Evolutionary conservation across 163 green algal genomes (phyloP).

Genomic region (Chlamydomonas reinhardtii): DNA sequence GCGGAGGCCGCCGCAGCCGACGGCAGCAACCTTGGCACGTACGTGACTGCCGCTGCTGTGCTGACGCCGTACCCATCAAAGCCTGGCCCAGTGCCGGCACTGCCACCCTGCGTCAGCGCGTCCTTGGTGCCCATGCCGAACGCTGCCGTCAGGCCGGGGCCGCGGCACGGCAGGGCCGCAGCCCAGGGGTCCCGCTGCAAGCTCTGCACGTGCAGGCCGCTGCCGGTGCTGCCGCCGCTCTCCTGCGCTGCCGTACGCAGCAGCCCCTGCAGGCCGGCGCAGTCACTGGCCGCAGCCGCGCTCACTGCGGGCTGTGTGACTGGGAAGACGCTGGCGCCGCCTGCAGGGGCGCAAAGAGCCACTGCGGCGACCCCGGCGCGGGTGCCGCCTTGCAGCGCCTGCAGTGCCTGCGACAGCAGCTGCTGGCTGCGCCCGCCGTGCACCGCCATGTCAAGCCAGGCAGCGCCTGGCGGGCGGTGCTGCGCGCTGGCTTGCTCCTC

Average conservation of each 20-base stretch:
- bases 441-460: too few species aligned
- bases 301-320: neutral
- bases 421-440: too few species aligned
- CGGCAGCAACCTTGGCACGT: conserved; percentile 57
- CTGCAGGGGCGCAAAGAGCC: neutral
- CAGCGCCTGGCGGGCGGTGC: too few species aligned
- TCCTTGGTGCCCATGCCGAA: too few species aligned
- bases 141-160: too few species aligned
- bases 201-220: neutral
- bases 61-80: conserved; percentile 60
- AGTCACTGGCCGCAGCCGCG: neutral
- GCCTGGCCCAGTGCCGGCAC: too few species aligned
- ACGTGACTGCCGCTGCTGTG: neutral
- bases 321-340: neutral
- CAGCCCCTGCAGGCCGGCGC: conserved; percentile 47
- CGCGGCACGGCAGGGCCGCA: too few species aligned
- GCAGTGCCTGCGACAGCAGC: conserved; percentile 13
- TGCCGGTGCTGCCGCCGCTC: neutral
- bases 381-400: conserved; percentile 12
- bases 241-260: conserved; percentile 49
- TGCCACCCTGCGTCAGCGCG: too few species aligned
- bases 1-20: neutral
- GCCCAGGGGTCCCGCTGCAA: neutral
- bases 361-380: neutral
- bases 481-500: too few species aligned